phyloP scores from a whole-genome alignment of 768 basidiomycete species.

The Pisolithus microcarpus region DNA sequence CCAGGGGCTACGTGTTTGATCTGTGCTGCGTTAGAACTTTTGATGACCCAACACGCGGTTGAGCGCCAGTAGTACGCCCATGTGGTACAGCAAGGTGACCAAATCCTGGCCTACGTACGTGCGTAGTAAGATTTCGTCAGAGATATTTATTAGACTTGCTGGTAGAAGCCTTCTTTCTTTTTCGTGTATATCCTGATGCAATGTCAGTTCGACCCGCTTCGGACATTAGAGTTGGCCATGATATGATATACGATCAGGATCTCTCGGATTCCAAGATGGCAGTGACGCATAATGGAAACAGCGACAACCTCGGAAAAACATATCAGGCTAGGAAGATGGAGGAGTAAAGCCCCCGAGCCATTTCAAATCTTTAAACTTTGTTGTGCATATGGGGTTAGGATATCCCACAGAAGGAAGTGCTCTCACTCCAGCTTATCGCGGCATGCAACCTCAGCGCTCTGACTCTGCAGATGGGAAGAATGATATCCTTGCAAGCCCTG shows the following conservation, averaged over 20 bases:
- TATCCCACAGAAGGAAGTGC: not conserved
- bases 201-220: not conserved
- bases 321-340: not conserved
- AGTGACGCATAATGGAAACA: not conserved
- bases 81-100: not conserved
- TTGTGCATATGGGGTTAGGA: not conserved
- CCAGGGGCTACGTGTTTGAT: not conserved
- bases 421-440: not conserved
- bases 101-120: too few relatives aligned
- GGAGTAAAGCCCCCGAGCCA: not conserved
- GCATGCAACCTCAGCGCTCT: not conserved
- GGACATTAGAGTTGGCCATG: conserved; percentile 14
- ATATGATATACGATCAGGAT: conserved; percentile 5
- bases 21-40: not conserved
- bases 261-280: conserved; percentile 1
- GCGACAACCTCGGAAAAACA: not conserved
- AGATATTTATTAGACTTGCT: too few relatives aligned
- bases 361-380: conserved; percentile 2
- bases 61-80: not conserved
- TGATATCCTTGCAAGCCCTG: too few relatives aligned
- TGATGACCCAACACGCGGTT: not conserved
- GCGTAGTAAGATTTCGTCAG: too few relatives aligned
- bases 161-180: too few relatives aligned
- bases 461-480: not conserved
- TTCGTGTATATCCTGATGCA: too few relatives aligned